A percentile compares a stretch with the other conserved stretches of the same genome.
These are phyloP conservation scores for Wickerhamiella azymoides DNA, from an alignment of 805 yeast species.

Conservation along the genomic window DNA sequence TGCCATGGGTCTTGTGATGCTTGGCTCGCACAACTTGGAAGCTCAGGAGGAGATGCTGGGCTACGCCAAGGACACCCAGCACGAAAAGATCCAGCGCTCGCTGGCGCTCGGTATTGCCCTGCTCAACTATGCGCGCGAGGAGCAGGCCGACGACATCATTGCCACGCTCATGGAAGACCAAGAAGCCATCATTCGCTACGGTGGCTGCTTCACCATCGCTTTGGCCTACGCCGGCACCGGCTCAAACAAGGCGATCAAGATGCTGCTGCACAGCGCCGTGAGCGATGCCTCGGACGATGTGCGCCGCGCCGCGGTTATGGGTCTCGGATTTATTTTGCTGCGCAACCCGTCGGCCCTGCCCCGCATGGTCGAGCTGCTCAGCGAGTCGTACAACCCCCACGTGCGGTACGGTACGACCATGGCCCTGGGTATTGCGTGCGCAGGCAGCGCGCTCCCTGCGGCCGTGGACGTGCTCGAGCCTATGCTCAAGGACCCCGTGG, in stretches of 20 bases:
- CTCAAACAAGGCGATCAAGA: slow-evolving; percentile 71
- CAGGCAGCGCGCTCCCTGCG: slow-evolving; percentile 77
- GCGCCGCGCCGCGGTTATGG: slow-evolving; percentile 87
- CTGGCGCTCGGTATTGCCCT: slow-evolving; percentile 80
- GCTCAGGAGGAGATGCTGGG: slow-evolving; percentile 69
- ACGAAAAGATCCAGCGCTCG: slow-evolving; percentile 91
- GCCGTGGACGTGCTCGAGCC: slow-evolving; percentile 91
- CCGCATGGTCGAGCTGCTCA: slow-evolving; percentile 78
- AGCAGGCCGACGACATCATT: slow-evolving; percentile 56
- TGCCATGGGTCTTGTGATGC: slow-evolving; percentile 90
- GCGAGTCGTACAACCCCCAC: slow-evolving; percentile 94
- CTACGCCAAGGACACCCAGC: slow-evolving; percentile 90
- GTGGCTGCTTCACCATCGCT: slow-evolving; percentile 90
- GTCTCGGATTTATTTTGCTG: slow-evolving; percentile 78
- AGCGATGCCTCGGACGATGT: slow-evolving; percentile 94
- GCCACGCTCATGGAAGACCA: slow-evolving; percentile 56
- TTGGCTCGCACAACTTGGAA: slow-evolving; percentile 67
- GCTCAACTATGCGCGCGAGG: slow-evolving; percentile 75
- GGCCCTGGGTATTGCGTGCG: slow-evolving; percentile 95
- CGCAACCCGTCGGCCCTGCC: slow-evolving; percentile 91
- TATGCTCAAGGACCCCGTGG: slow-evolving; percentile 83
- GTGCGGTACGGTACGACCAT: slow-evolving; percentile 96
- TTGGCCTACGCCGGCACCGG: slow-evolving; percentile 97
- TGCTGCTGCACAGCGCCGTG: slow-evolving; percentile 81
- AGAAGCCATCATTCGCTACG: slow-evolving; percentile 77